Base-by-base conservation (phyloP, 257 asterid genomes). In the Capsicum baccatum region DNA sequence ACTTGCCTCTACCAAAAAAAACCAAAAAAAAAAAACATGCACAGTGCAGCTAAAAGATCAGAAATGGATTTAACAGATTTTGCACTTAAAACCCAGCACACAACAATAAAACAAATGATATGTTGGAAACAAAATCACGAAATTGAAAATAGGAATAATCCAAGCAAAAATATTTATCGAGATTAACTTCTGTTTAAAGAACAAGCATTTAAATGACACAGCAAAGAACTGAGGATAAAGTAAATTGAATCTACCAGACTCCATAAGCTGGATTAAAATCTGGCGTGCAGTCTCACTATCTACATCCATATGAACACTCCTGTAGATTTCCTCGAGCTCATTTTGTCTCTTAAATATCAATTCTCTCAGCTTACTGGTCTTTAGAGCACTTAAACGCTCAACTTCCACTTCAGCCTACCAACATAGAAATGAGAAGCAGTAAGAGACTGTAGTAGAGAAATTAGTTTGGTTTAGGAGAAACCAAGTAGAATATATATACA, bases 301-400 rank as follows among this genome's bases (percentile, higher is more conserved):
- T 42, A 91, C 89, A 84, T 92, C 94, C 92, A 94, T 83, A 88
- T 94, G 98, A 85, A 89, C 93, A 70, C 79, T 89, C 79, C 85
- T 66, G 81, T 90, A 89, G 79, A 94, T 92, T 86, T 91, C 93
- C 88, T 94, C 98, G 21, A 94, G 91, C 89, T 92, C 94, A 67
- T 88, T 85, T 83, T 94, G 95, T 85, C 95, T 92, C 89, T 89
- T 91, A 86, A 91, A 83, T 86, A 94, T 91, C 83, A 94, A 87
- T 88, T 94, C 97, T 86, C 89, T 92, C 92, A 91, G 86, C 92
- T 91, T 94, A 82, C 93, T 86, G 86, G 90, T 88, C 91, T 92
- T 94, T 86, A 90, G 80, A 86, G 86, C 88, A 85, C 86, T 94
- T 84, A 94, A 83, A 81, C 88, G 88, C 69, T 85, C 92, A 83